Evolutionary conservation across 2,329 filamentous ascomycete species (phyloP), one percentile per base, ranked within the genome.

Genomic region (Fragosphaeria purpurea): DNA sequence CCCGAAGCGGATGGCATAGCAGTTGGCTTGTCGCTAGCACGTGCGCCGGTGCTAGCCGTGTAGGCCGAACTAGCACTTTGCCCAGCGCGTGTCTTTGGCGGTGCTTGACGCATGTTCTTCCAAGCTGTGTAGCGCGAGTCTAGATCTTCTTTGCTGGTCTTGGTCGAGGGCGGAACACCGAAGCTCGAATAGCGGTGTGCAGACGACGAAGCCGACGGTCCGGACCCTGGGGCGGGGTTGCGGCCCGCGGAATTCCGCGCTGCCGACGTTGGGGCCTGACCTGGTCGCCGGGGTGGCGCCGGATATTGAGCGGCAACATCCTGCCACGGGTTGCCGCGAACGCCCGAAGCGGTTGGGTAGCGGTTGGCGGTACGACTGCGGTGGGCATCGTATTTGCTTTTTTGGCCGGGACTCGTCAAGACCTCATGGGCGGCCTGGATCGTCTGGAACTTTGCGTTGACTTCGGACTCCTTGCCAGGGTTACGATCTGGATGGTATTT

Each of bases 401-500:
- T 79, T 49, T 69, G 63, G 3, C 69, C 66, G 1, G 74, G 69
- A 52, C 79, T 75, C 32, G 68, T 72, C 11, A 82, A 65, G 48
- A 95, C 75, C 63, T 95, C 89, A 62, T 94, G 83, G 30, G 89
- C 89, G 5, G 85, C 80, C 66, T 94, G 87, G 46, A 95, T 94
- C 46, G 83, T 79, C 65, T 94, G 86, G 61, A 95, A 95, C 61
- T 87, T 86, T 35, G 84, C 75, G 57, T 86, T 87, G 62, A 85
- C 85, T 61, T 91, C 87, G 51, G 79, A 69, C 67, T 95, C 88
- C 61, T 79, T 80, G 47, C 89, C 89, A 9, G 85, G 87, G 62
- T 95, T 95, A 53, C 89, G 84, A 64, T 95, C 89, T 7, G 89
- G 89, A 62, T 95, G 89, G 61, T 86, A 94, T 65, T 86, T 86